Evolutionary conservation across 1,284 basidiomycete species (phyloP), one percentile per base, ranked within the genome.

Genomic region (Cystobasidium pallidum): DNA sequence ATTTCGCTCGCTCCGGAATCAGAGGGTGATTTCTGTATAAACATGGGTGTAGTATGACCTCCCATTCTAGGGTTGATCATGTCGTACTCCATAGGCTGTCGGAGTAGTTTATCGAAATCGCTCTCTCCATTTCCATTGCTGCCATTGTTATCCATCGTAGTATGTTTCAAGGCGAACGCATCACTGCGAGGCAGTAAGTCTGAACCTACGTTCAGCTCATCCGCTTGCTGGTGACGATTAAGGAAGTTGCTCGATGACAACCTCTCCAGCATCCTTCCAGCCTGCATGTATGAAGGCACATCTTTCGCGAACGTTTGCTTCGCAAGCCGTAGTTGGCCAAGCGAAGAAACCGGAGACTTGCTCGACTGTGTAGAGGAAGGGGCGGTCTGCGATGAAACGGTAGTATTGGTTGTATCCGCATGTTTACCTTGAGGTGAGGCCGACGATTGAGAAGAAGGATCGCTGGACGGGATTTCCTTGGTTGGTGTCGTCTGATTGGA

Each of bases 401-500:
- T n/a, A 34, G 54, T 34, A 34, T 57, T 57, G 13, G 32, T n/a
- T 17, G 30, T n/a, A 36, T 57, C 54, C 13, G 32, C n/a, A 36
- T 10, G 17, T n/a, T 57, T 57, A 10, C 7, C 8, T 19, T 36
- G 13, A 28, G 32, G 32, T 10, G 54, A 45, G 7, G 58, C 0
- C 17, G 58, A 61, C 8, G 58, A 26, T 26, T 30, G 26, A 24
- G 15, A 8, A 6, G 41, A n/a, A 61, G 36, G 21, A 15, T 39
- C 28, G 8, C 39, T 45, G 0, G 58, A 45, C 7, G 54, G 54
- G 11, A 34, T 19, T 19, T 61, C 58, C 26, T 61, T 61, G 19
- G 58, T 61, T 26, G 58, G 58, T 61, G 58, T 61, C 19, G 58
- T 43, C 15, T 43, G 58, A n/a, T n/a, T n/a, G n/a, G n/a, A n/a